Conservation (phyloP, 2,329 filamentous ascomycete genomes). For the Penicillium polonicum region DNA sequence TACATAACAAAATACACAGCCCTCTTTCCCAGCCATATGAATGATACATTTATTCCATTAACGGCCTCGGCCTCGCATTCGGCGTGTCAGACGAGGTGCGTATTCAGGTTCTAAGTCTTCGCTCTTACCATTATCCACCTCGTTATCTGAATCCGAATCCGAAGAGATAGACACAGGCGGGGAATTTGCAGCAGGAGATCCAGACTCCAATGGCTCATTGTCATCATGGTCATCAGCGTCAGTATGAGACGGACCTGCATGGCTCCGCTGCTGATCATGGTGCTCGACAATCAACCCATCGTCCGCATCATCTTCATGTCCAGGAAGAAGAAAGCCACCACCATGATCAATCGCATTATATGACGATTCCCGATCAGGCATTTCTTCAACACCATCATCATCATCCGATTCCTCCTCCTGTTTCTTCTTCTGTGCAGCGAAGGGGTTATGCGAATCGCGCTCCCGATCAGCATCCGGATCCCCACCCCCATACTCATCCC, state of each 20-base stretch:
- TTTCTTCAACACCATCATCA: conserved; percentile 2
- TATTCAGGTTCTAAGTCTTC: conserved; percentile 21
- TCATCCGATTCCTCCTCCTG: conserved; percentile 7
- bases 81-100: conserved; percentile 21
- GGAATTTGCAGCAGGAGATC: not conserved
- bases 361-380: conserved; percentile 14
- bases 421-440: conserved; percentile 24
- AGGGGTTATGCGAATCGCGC: conserved; percentile 38
- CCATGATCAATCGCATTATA: conserved; percentile 27
- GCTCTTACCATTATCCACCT: conserved; percentile 8
- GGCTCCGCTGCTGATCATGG: conserved; percentile 7
- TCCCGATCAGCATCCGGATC: conserved; percentile 32
- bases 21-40: not conserved
- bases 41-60: not conserved
- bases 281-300: conserved; percentile 34
- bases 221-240: not conserved
- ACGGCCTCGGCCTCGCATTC: conserved; percentile 24
- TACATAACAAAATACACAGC: not conserved
- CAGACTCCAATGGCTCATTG: conserved; percentile 5
- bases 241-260: not conserved
- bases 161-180: conserved; percentile 16
- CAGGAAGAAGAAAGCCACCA: conserved; percentile 27
- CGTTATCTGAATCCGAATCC: conserved; percentile 4
- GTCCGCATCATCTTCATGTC: conserved; percentile 23
- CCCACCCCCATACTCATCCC: conserved; percentile 69